phyloP scores from a whole-genome alignment of 2,329 filamentous ascomycete species.

The Metarhizium anisopliae region DNA sequence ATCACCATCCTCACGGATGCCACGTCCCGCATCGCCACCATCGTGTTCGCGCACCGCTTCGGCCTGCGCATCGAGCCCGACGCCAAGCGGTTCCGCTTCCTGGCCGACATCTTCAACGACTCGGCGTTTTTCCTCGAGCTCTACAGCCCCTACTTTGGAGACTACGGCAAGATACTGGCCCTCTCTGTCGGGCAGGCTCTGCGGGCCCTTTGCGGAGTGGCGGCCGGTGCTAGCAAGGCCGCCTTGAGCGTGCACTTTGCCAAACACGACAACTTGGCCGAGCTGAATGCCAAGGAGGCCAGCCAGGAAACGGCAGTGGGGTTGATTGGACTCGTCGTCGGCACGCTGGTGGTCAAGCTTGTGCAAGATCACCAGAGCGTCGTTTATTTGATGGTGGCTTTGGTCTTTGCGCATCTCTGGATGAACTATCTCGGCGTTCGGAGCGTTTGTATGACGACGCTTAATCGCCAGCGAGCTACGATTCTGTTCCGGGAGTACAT shows the following conservation, averaged over 20 bases:
- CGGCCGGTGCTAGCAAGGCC: constrained; percentile 83
- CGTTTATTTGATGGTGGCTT: constrained; percentile 60
- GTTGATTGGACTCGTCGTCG: constrained; percentile 75
- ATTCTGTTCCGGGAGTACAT: constrained; percentile 60
- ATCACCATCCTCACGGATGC: constrained; percentile 77
- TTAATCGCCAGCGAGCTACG: constrained; percentile 81
- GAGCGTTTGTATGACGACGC: constrained; percentile 69
- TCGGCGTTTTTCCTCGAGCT: constrained; percentile 79
- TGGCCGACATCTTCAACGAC: constrained; percentile 86
- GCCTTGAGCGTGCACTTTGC: constrained; percentile 90
- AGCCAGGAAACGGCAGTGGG: constrained; percentile 93
- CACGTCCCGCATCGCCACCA: constrained; percentile 73
- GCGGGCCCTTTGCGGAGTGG: constrained; percentile 71
- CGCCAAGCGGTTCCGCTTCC: constrained; percentile 80
- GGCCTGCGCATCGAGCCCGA: constrained; percentile 81
- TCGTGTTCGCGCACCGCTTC: constrained; percentile 74
- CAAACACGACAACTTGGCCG: constrained; percentile 74
- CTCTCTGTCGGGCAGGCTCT: constrained; percentile 43
- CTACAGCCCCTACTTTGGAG: constrained; percentile 63
- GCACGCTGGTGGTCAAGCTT: constrained; percentile 70
- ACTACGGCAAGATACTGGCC: constrained; percentile 37
- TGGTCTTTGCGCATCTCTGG: constrained; percentile 68
- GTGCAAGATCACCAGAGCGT: constrained; percentile 65
- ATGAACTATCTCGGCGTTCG: constrained; percentile 84
- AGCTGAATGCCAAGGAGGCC: constrained; percentile 90